Evolutionary conservation across 306 rosid genomes (phyloP), one percentile per base, ranked within the genome.

Genomic region (Clitoria ternatea): DNA sequence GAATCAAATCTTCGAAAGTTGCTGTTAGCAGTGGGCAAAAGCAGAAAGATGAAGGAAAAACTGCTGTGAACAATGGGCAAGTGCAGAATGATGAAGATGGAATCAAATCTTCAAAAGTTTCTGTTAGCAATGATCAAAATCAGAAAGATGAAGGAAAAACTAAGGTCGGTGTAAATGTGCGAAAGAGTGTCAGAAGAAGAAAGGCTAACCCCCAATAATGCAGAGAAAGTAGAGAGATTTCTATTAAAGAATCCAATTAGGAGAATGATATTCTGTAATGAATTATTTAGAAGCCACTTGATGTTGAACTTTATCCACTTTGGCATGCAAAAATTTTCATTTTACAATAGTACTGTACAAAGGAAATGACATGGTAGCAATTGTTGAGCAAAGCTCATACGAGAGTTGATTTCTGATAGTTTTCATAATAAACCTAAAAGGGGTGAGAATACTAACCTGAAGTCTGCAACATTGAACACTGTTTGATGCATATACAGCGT

Each of bases 101-200:
- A n/a, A n/a, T n/a, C n/a, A n/a, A n/a, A n/a, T n/a, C n/a, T n/a
- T n/a, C n/a, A n/a, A n/a, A n/a, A n/a, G n/a, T n/a, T n/a, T n/a
- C n/a, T n/a, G n/a, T n/a, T n/a, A n/a, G n/a, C n/a, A n/a, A n/a
- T n/a, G n/a, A n/a, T n/a, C n/a, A n/a, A n/a, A n/a, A n/a, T n/a
- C n/a, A n/a, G n/a, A 50, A 79, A 49, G 40, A 43, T 44, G 56
- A 14, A 32, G 65, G 48, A 8, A 61, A 67, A 81, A 50, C 63
- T 48, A 66, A 64, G 47, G 78, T 57, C 35, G 13, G 75, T 24
- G 78, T 56, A 69, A 78, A 5, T 64, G 59, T 68, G 0, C 35
- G 69, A 40, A 79, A 61, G 67, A 79, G 1, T 52, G 74, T 14
- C 24, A 66, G 86, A 79, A 78, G 80, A 74, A 74, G 72, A 74